Conservation (phyloP, 352 stramenopile species). For the Phytophthora brassicae region DNA sequence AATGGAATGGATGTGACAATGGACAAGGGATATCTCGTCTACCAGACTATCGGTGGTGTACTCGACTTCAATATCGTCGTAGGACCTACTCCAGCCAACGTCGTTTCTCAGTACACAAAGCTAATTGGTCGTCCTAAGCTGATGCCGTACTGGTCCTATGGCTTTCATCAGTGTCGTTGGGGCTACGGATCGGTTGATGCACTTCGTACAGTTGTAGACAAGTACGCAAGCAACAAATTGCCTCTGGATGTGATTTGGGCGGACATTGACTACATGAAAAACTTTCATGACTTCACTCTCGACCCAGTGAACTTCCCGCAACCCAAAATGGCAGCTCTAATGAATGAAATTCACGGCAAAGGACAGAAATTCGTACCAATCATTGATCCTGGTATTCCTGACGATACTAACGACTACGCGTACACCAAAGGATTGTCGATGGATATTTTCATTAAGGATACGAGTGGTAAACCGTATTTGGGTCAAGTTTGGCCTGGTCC, state of each 20-base stretch:
- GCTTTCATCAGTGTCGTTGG: slow-evolving; percentile 71
- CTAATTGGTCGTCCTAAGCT: slow-evolving; percentile 59
- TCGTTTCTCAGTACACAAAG: slow-evolving; percentile 57
- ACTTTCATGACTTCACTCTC: slow-evolving; percentile 65
- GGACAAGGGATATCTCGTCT: slow-evolving; percentile 40
- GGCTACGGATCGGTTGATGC: slow-evolving; percentile 35
- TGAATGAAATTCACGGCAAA: slow-evolving; percentile 53
- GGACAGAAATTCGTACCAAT: slow-evolving; percentile 79
- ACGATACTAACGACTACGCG: slow-evolving; percentile 47
- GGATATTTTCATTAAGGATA: slow-evolving; percentile 83
- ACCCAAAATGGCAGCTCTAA: slow-evolving; percentile 32
- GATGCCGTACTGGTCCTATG: slow-evolving; percentile 70
- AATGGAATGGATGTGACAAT: slow-evolving; percentile 73
- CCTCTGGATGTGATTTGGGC: slow-evolving; percentile 62
- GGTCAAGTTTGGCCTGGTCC: slow-evolving; percentile 83
- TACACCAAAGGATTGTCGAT: slow-evolving; percentile 59
- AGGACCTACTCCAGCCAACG: slow-evolving; percentile 41
- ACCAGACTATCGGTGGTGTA: slow-evolving; percentile 58
- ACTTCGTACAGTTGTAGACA: slow-evolving; percentile 40
- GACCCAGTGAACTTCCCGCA: slow-evolving; percentile 50
- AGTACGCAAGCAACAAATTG: slow-evolving; percentile 44
- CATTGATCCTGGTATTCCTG: slow-evolving; percentile 80
- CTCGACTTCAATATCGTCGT: slow-evolving; percentile 63
- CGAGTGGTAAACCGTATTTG: slow-evolving; percentile 54
- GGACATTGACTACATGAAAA: slow-evolving; percentile 71